Conservation (phyloP, 495 filamentous ascomycete species). For the Astrothelium subdiscretum region DNA sequence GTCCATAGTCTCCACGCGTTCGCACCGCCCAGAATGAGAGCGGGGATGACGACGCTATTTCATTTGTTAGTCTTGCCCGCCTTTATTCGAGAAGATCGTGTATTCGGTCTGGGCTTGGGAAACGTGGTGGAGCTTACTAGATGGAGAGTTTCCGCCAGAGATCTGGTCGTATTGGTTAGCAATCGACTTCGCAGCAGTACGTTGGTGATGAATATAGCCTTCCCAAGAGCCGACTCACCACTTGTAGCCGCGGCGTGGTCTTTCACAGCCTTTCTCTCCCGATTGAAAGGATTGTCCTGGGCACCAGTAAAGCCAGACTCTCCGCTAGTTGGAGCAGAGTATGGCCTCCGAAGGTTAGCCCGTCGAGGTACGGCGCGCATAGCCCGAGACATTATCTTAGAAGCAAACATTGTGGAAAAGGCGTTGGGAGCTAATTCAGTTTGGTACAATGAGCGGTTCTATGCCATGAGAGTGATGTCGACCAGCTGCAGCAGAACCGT, state of each 20-base stretch:
- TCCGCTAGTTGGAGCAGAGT: neutral
- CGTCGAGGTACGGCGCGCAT: neutral
- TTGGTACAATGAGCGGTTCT: neutral
- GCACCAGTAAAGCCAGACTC: constrained; percentile 8
- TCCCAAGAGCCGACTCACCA: constrained; percentile 37
- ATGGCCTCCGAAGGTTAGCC: neutral
- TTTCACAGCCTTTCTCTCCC: constrained; percentile 73
- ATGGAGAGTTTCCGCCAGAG: constrained; percentile 89
- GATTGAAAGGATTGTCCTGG: constrained; percentile 73
- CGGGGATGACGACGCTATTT: constrained; percentile 53
- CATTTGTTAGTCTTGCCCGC: neutral
- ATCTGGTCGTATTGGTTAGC: constrained; percentile 41
- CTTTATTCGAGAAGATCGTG: neutral
- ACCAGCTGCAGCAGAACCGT: too few relatives aligned
- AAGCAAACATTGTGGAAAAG: neutral
- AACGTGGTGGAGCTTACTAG: constrained; percentile 49
- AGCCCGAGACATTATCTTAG: neutral
- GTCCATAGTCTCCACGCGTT: constrained; percentile 86
- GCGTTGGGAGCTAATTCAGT: neutral
- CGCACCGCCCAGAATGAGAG: constrained; percentile 52
- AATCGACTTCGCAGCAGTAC: neutral
- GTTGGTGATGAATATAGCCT: constrained; percentile 16
- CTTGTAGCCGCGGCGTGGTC: constrained; percentile 69
- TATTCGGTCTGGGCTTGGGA: neutral
- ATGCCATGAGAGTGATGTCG: neutral